Percentiles rank a stretch among this genome's conserved stretches.
Evolutionary conservation across 177 flowering plant species (phyloP).

Genomic region (Vitis hybrid): DNA sequence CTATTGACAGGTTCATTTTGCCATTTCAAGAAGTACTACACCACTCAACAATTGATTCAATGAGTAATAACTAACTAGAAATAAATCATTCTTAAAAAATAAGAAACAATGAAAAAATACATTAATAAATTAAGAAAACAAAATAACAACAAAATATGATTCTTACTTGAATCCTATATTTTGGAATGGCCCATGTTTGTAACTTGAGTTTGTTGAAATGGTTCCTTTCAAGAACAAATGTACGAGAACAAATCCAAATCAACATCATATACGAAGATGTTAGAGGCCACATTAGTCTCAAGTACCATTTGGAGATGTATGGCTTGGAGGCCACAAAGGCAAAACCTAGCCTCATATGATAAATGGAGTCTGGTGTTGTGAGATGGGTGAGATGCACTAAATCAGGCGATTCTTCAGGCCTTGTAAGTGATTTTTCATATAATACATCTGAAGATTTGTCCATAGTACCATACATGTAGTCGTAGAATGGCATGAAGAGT

Average conservation of each 20-base stretch:
- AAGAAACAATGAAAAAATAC: neutral
- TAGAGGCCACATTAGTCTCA: slow-evolving; percentile 46
- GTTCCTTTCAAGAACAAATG: slow-evolving; percentile 48
- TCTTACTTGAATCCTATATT: slow-evolving; percentile 56
- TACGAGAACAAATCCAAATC: slow-evolving; percentile 31
- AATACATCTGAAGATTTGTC: slow-evolving; percentile 47
- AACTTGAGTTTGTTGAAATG: slow-evolving; percentile 35
- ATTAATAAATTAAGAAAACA: too few species aligned
- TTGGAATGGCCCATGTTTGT: slow-evolving; percentile 69
- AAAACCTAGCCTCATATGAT: slow-evolving; percentile 53
- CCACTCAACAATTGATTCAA: too few species aligned
- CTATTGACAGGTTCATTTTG: too few species aligned
- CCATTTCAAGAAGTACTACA: slow-evolving; percentile 19
- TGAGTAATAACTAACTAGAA: too few species aligned
- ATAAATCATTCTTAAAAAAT: neutral
- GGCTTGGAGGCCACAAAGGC: slow-evolving; percentile 49
- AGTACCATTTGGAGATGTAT: slow-evolving; percentile 42
- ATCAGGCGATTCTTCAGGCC: slow-evolving; percentile 30
- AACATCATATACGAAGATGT: slow-evolving; percentile 29
- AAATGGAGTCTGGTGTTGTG: slow-evolving; percentile 50
- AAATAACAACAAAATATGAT: neutral
- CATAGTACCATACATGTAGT: slow-evolving; percentile 48
- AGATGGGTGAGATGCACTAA: slow-evolving; percentile 58
- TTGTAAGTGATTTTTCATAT: slow-evolving; percentile 32
- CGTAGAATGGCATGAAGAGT: slow-evolving; percentile 63